Conservation (phyloP, 2,329 filamentous ascomycete genomes). For the Byssothecium circinans region DNA sequence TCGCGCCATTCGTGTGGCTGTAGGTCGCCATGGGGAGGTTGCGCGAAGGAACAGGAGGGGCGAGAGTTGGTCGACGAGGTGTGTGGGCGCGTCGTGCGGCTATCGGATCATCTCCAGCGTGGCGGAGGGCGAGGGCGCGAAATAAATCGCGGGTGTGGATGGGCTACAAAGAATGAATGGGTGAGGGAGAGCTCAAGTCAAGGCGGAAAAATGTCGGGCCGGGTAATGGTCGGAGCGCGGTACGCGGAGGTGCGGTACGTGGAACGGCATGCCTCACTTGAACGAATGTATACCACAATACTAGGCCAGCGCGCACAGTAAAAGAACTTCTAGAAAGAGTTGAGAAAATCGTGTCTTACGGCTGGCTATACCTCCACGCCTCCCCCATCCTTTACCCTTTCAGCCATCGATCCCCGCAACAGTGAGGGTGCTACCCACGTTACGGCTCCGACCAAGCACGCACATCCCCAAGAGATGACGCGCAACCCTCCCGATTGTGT, state of each 20-base stretch:
- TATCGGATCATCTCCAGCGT: slow-evolving; percentile 4
- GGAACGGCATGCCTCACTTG: no score
- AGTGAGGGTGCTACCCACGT: no score
- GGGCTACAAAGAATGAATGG: slow-evolving; percentile 4
- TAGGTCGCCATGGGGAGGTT: slow-evolving; percentile 52
- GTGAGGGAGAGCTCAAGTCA: not conserved
- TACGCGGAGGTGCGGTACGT: not conserved
- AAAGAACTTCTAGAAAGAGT: no score
- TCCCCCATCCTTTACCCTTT: no score
- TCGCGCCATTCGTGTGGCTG: slow-evolving; percentile 52
- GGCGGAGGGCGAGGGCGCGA: not conserved
- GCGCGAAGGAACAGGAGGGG: not conserved
- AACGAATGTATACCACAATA: no score
- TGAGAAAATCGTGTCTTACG: no score
- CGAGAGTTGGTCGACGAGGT: not conserved
- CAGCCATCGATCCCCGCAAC: no score
- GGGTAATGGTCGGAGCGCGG: no score
- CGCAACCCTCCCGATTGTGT: not conserved
- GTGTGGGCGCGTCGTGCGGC: not conserved
- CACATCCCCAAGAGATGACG: no score
- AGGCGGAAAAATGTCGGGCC: slow-evolving; percentile 3
- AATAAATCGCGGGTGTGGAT: not conserved
- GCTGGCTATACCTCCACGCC: no score
- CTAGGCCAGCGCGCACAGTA: no score
- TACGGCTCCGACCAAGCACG: no score